Conservation (phyloP, 1,139 yeast genomes). For the Debaryomyces singareniensis region DNA sequence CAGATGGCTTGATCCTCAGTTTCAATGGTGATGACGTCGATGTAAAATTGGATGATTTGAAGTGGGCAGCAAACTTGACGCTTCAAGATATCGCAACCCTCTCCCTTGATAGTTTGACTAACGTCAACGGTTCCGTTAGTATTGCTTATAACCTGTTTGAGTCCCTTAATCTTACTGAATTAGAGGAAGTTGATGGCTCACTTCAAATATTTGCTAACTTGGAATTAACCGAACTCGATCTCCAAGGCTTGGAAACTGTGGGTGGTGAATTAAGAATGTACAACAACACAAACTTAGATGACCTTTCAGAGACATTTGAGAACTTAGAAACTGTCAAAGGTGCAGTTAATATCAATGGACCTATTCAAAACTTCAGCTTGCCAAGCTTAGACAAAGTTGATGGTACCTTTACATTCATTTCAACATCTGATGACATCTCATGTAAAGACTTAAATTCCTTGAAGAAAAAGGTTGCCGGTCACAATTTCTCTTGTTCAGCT, state of each 20-base stretch:
- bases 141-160: slow-evolving; percentile 38
- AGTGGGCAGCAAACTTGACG: slow-evolving; percentile 41
- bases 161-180: slow-evolving; percentile 21
- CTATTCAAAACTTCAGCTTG: slow-evolving; percentile 34
- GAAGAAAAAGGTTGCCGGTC: slow-evolving; percentile 32
- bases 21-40: slow-evolving; percentile 40
- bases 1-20: slow-evolving; percentile 32
- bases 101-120: slow-evolving; percentile 27
- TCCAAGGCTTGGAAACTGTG: slow-evolving; percentile 26
- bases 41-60: slow-evolving; percentile 29
- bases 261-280: slow-evolving; percentile 40
- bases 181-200: slow-evolving; percentile 34
- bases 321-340: slow-evolving; percentile 33
- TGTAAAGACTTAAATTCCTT: slow-evolving; percentile 34
- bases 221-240: slow-evolving; percentile 25
- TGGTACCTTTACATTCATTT: slow-evolving; percentile 36
- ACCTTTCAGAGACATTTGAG: slow-evolving; percentile 23
- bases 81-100: slow-evolving; percentile 34
- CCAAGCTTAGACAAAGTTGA: slow-evolving; percentile 31
- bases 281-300: slow-evolving; percentile 38
- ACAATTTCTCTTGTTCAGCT: slow-evolving; percentile 39
- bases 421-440: slow-evolving; percentile 34
- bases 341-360: slow-evolving; percentile 38
- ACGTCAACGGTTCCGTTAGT: slow-evolving; percentile 37
- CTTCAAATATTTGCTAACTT: slow-evolving; percentile 40